Evolutionary conservation across 177 flowering plant genomes (phyloP).

Genomic region (Vitis hybrid): DNA sequence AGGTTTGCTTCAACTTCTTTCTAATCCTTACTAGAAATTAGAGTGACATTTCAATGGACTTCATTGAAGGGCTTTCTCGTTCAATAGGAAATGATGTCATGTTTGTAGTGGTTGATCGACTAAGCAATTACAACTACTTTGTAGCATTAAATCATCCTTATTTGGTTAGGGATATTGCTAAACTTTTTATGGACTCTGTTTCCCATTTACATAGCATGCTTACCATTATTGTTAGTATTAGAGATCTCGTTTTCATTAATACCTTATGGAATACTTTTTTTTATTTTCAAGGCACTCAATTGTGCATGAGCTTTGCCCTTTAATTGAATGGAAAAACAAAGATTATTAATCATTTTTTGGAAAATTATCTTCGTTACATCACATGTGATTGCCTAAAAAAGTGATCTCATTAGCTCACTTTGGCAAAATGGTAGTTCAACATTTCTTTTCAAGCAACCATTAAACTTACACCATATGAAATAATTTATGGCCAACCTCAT

Average conservation of each 20-base stretch:
- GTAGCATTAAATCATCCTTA: conserved; percentile 7
- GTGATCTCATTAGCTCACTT: not conserved
- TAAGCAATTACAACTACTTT: conserved; percentile 13
- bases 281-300: not conserved
- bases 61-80: not conserved
- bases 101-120: conserved; percentile 4
- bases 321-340: too few relatives aligned
- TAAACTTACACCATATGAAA: conserved; percentile 2
- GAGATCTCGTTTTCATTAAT: conserved; percentile 7
- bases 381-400: not conserved
- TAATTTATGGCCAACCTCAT: not conserved
- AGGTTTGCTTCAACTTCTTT: conserved; percentile 5
- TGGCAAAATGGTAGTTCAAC: conserved; percentile 5
- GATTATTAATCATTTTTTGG: conserved; percentile 3
- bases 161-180: conserved; percentile 3
- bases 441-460: not conserved
- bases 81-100: not conserved
- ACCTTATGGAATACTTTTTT: conserved; percentile 4
- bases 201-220: conserved; percentile 12
- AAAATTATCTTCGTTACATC: conserved; percentile 6
- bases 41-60: not conserved
- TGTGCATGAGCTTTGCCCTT: not conserved
- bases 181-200: not conserved
- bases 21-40: not conserved
- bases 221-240: conserved; percentile 3